Base-by-base conservation (phyloP, 1,284 basidiomycete species). In the Tylopilus sp. region DNA sequence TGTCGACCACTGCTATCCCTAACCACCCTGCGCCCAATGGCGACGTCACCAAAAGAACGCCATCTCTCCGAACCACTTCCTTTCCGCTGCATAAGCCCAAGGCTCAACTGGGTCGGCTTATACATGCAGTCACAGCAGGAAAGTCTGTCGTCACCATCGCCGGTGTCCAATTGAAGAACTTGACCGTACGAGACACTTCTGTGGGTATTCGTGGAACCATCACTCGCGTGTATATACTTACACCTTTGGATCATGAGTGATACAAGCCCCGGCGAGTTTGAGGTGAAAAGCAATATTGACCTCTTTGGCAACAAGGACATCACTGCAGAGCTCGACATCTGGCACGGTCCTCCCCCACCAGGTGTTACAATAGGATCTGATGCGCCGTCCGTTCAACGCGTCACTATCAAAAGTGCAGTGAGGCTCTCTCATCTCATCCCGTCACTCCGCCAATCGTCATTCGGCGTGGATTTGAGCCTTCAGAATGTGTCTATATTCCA, bases 371-470 rank as follows among this genome's bases (percentile, higher is more conserved):
- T 52, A 2, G 51, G 51, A 28, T 41, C 28, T 7, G 10, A 42
- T 16, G 23, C 35, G 8, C 51, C 51, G 1, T 52, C 49, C 18
- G 25, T 52, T 23, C 51, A 52, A 25, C 49, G 39, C 18, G 51
- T 50, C 0, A 12, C 37, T 3, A 34, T 46, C 13, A 52, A 46
- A 12, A 43, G 51, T 30, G 7, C 34, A 4, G 13, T 52, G 16
- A 52, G 19, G 25, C 51, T 52, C n/a, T 44, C 51, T 25, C 42
- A 52, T 19, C 39, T 52, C 29, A 25, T 52, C 19, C 49, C 49
- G 4, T 38, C 51, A 6, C 49, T 52, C n/a, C n/a, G 15, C 6
- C 21, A 9, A 6, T 10, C 26, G 11, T 51, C 25, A 2, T 6
- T 15, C 15, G 49, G 50, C 9, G 26, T 15, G 7, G 49, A 46